Base-by-base conservation (phyloP, 805 yeast genomes). In the Spathaspora sp. region DNA sequence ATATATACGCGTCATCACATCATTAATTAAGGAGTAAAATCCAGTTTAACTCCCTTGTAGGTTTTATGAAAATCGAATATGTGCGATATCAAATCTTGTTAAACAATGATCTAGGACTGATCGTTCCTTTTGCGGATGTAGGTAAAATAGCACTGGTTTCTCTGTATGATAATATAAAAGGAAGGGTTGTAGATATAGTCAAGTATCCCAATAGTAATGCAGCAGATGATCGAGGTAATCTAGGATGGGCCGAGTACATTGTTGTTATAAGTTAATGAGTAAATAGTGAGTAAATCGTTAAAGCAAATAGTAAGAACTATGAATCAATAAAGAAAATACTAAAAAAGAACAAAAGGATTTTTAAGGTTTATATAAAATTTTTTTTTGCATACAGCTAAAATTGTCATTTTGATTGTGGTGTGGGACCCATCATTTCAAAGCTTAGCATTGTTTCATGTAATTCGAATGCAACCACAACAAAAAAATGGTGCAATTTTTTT, bases 91-190 rank as follows among this genome's bases (percentile, higher is more conserved):
- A 69, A 47, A 70, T 63, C 56, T 71, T 70, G 53, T 65, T 68
- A 47, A 72, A 71, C 42, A 71, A 61, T 23, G 73, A 58, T 49
- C 78, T 64, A 45, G 70, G 60, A 48, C 63, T 69, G 40, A 66
- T 60, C 42, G 67, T 64, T 6, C 77, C 77, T 52, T 72, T 73
- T 16, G 63, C 55, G 35, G 64, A 60, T 29, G 55, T 54, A 10
- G 39, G 19, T 23, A 55, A 61, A 20, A 52, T 49, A 12, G 49
- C 43, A 16, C 29, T 47, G 14, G 75, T 57, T 52, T 73, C 78
- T 51, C 65, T 70, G 57, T 73, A 74, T 2, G 76, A 70, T 50
- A 72, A 70, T 45, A 68, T 53, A 50, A 74, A 73, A 3, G 78
- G 78, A 40, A 67, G 52, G 18, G 76, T 70, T 35, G 75, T 63